A percentile compares a stretch with the other conserved stretches of the same genome.
Conservation (phyloP, 2,329 filamentous ascomycete species). For the Cytospora piceicola region DNA sequence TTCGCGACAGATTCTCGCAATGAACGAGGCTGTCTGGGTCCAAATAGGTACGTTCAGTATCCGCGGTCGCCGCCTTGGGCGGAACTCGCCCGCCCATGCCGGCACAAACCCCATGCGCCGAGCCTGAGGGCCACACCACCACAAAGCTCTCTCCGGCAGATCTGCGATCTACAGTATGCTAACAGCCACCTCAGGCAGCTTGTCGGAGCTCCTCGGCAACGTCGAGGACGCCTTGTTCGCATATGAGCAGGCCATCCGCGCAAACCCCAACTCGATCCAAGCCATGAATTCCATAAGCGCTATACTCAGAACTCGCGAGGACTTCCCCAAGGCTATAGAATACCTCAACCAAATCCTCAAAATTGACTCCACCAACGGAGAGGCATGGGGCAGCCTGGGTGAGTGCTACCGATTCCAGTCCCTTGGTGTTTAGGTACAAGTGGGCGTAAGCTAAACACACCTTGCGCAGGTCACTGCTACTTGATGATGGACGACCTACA, state of each 20-base stretch:
- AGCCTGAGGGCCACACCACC: neutral
- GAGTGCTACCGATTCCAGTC: slow-evolving; percentile 36
- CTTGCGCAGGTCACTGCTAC: slow-evolving; percentile 81
- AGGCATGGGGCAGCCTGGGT: slow-evolving; percentile 96
- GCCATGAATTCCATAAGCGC: slow-evolving; percentile 95
- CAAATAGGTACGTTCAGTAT: slow-evolving; percentile 75
- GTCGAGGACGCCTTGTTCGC: slow-evolving; percentile 86
- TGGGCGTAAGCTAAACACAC: slow-evolving; percentile 35
- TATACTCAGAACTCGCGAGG: slow-evolving; percentile 88
- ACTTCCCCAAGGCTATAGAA: slow-evolving; percentile 92
- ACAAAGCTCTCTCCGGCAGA: neutral
- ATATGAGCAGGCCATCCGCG: slow-evolving; percentile 86
- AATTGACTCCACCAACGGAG: slow-evolving; percentile 85
- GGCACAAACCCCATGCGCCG: slow-evolving; percentile 6
- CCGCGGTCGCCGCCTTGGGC: slow-evolving; percentile 19
- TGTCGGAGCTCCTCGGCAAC: slow-evolving; percentile 86
- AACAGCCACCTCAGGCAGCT: slow-evolving; percentile 63
- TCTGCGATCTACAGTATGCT: slow-evolving; percentile 38
- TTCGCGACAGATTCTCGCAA: slow-evolving; percentile 73
- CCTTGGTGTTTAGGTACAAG: neutral
- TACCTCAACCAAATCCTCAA: slow-evolving; percentile 91
- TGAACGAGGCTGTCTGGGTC: slow-evolving; percentile 91
- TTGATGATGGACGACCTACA: slow-evolving; percentile 99
- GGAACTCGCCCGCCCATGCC: no score
- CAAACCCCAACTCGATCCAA: slow-evolving; percentile 84